phyloP scores from a whole-genome alignment of 805 yeast species.

The Cyberlindnera mississippiensis region DNA sequence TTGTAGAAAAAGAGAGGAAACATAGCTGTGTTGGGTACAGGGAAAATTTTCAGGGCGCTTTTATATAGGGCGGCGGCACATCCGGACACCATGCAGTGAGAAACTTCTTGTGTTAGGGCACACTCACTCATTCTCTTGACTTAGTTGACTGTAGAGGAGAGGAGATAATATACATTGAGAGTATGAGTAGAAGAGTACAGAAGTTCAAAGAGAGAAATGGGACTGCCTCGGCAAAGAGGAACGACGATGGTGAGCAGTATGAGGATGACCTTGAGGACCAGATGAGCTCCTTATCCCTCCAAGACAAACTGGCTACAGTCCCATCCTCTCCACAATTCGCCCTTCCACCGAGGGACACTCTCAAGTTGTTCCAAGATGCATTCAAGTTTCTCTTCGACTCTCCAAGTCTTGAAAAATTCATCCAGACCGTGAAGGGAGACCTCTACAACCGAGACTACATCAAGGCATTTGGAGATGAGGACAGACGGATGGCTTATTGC shows the following conservation, averaged over 20 bases:
- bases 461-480: conserved; percentile 61
- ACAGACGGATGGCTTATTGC: conserved; percentile 70
- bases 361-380: conserved; percentile 21
- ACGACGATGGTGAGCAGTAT: background rate
- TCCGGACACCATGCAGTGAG: conserved; percentile 10
- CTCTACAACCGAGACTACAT: conserved; percentile 67
- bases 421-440: conserved; percentile 69
- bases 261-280: conserved; percentile 9
- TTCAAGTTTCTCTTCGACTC: conserved; percentile 23
- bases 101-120: background rate
- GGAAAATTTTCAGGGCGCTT: conserved; percentile 12
- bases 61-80: conserved; percentile 2
- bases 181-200: conserved; percentile 24
- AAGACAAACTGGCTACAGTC: conserved; percentile 11
- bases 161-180: background rate
- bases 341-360: conserved; percentile 22
- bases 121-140: background rate
- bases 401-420: conserved; percentile 31
- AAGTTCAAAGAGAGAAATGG: conserved; percentile 16
- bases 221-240: background rate
- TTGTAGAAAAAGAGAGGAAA: conserved; percentile 4
- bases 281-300: background rate
- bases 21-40: background rate
- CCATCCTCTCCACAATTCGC: conserved; percentile 20
- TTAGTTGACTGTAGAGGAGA: too few species aligned